Evolutionary conservation across 208 protist genomes (phyloP), one percentile per base, ranked within the genome.

Genomic region (Chromosphaera perkinsii): DNA sequence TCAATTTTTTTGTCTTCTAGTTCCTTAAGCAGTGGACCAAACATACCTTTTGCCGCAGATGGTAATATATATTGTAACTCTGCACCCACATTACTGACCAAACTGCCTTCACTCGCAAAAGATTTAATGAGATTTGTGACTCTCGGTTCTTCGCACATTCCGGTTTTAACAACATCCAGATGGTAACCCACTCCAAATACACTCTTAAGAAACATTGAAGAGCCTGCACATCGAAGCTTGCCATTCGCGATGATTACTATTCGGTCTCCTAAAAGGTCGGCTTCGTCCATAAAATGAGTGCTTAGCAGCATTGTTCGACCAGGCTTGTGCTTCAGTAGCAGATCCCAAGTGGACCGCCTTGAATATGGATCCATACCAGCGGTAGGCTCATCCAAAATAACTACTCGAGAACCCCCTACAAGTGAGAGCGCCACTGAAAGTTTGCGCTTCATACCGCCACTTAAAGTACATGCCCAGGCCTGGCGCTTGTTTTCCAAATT

Each of bases 271-370:
- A 97, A 79, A 2, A 89, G 58, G 66, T 97, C 92, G 4, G 94
- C 94, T 75, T 97, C 94, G 65, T 97, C 93, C 92, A 97, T 96
- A 72, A 35, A 43, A 33, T 69, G 64, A 1, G 64, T 69, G 31
- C 39, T 47, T 26, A 69, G 48, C 7, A 5, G 17, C 24, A 69
- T 69, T 2, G 64, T 69, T 24, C 64, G 64, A 22, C 51, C 64
- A n/a, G 7, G 9, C 14, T 51, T 42, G 55, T 64, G 12, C 56
- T 72, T 72, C 3, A 58, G 45, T 32, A 72, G 27, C 20, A 72
- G 52, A 10, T 72, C 57, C 69, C 69, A 74, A 3, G 49, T 67
- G 3, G n/a, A 17, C 12, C 69, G 57, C 1, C 69, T 42, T 20
- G 54, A 26, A 35, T 51, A 36, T 1, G 69, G 59, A 51, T 74